These are phyloP conservation scores for Lolium multiflorum DNA, from an alignment of 176 grass and related monocot species.

Conservation along the genomic window DNA sequence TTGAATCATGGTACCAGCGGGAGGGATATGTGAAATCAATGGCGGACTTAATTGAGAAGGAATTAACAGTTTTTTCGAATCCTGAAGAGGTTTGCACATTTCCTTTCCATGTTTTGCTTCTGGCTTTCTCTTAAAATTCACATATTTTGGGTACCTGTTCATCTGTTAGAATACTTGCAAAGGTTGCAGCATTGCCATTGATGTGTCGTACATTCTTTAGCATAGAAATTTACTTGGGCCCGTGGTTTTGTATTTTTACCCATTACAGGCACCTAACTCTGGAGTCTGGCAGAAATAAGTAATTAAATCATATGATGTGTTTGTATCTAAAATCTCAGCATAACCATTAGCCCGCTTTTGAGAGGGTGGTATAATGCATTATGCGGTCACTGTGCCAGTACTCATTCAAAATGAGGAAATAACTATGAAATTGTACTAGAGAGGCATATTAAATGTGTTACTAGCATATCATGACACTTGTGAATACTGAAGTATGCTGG, in stretches of 20 bases:
- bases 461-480: background rate
- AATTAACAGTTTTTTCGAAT: conserved; percentile 63
- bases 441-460: background rate
- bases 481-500: background rate
- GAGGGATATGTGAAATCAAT: conserved; percentile 96
- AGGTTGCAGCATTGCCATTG: background rate
- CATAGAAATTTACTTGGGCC: background rate
- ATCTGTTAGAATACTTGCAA: conserved; percentile 1
- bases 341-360: conserved; percentile 9
- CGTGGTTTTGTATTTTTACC: background rate
- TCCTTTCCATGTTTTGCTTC: background rate
- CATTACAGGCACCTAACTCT: background rate
- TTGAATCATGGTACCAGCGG: conserved; percentile 95
- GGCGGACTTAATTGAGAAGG: conserved; percentile 87
- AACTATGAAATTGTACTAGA: background rate
- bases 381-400: background rate
- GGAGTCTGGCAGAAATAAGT: background rate
- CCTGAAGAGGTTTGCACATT: conserved; percentile 72
- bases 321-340: background rate
- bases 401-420: background rate
- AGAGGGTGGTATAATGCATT: background rate
- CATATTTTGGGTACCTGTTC: background rate
- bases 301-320: conserved; percentile 1
- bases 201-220: background rate
- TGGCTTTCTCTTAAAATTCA: background rate